A percentile compares a stretch with the other conserved stretches of the same genome.
phyloP scores from a whole-genome alignment of 495 filamentous ascomycete species.

The Aspergillus panamensis region DNA sequence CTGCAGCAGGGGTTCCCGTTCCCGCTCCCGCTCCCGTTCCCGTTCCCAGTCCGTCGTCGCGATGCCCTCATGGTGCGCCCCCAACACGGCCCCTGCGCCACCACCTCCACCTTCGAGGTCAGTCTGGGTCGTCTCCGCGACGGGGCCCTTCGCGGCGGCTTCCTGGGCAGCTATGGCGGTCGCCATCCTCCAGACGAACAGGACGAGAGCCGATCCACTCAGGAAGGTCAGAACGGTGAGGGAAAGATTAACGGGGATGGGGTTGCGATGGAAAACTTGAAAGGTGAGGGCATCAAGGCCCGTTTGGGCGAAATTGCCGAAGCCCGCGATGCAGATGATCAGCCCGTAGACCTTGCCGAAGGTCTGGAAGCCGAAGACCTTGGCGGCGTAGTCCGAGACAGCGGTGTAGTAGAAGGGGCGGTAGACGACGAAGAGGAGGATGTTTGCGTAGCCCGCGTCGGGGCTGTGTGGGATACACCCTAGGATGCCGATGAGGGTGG shows the following conservation, averaged over 20 bases:
- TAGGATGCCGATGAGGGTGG: slow-evolving; percentile 74
- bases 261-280: slow-evolving; percentile 64
- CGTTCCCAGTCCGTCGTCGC: slow-evolving; percentile 21
- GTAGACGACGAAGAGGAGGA: slow-evolving; percentile 69
- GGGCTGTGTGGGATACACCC: slow-evolving; percentile 65
- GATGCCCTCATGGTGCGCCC: slow-evolving; percentile 5
- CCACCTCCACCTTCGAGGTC: not conserved
- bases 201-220: slow-evolving; percentile 57
- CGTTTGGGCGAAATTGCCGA: slow-evolving; percentile 84
- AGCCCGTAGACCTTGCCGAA: slow-evolving; percentile 97
- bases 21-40: slow-evolving; percentile 15
- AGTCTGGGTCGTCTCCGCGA: not conserved
- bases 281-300: slow-evolving; percentile 80
- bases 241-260: slow-evolving; percentile 72
- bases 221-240: slow-evolving; percentile 58
- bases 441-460: slow-evolving; percentile 72
- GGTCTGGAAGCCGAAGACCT: slow-evolving; percentile 93
- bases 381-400: slow-evolving; percentile 77
- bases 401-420: slow-evolving; percentile 54
- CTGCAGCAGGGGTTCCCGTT: slow-evolving; percentile 15
- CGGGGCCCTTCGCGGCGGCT: not conserved
- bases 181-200: slow-evolving; percentile 51
- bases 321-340: slow-evolving; percentile 81
- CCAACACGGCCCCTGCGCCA: not conserved
- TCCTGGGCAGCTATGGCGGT: not conserved